Conservation (phyloP, 495 filamentous ascomycete species). For the Penicillium waksmanii region DNA sequence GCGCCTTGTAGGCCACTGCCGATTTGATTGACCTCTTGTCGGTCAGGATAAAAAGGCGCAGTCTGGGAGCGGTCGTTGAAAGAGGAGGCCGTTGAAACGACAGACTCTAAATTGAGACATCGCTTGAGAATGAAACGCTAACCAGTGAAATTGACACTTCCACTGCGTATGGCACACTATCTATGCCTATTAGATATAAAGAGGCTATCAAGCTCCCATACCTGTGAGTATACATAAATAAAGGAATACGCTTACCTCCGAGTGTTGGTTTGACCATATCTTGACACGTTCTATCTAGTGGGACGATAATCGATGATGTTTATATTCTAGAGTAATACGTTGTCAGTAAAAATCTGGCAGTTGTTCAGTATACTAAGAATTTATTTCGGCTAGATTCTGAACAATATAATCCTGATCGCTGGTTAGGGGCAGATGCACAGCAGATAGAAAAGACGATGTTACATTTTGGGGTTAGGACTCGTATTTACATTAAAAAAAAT, state of each 20-base stretch:
- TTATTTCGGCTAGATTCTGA: slow-evolving; percentile 56
- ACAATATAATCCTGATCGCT: slow-evolving; percentile 55
- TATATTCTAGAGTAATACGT: neutral
- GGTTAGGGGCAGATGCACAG: slow-evolving; percentile 47
- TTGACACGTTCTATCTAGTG: neutral
- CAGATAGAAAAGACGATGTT: slow-evolving; percentile 24
- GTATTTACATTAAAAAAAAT: slow-evolving; percentile 26
- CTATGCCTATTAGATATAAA: slow-evolving; percentile 15
- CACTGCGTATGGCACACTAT: slow-evolving; percentile 16
- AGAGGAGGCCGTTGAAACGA: no score
- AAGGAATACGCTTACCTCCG: slow-evolving; percentile 17
- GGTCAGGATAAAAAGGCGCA: no score
- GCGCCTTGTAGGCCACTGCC: neutral
- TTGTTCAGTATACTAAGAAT: slow-evolving; percentile 35
- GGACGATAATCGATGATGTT: neutral
- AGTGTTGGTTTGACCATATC: slow-evolving; percentile 1
- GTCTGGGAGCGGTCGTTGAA: no score
- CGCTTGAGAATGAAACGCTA: neutral
- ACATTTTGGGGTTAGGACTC: slow-evolving; percentile 23
- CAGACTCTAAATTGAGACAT: no score
- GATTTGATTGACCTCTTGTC: neutral
- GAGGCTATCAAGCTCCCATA: slow-evolving; percentile 44
- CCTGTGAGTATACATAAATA: slow-evolving; percentile 43
- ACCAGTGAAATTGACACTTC: neutral
- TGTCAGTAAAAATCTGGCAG: slow-evolving; percentile 34